Evolutionary conservation across 345 rosid species (phyloP), one percentile per base, ranked within the genome.

Genomic region (Boechera divaricarpa): DNA sequence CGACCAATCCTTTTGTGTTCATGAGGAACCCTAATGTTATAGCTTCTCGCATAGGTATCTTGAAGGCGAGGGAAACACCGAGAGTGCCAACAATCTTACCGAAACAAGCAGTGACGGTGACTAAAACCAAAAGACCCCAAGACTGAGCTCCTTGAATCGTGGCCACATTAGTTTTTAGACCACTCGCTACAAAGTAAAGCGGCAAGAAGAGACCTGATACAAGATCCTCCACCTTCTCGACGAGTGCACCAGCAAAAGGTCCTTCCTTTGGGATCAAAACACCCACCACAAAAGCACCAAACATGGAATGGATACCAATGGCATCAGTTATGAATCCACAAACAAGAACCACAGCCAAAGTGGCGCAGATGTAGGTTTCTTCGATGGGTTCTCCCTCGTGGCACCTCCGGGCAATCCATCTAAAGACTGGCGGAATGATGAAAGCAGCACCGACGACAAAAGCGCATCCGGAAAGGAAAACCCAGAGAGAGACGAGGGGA

Each of bases 1-100:
- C 97, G 57, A 91, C 97, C 82, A 91, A 74, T 15, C 95, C 97
- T 76, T 91, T 91, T 24, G 95, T 87, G 74, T 89, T 91, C 97
- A 91, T 91, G 16, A 91, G 83, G 76, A 91, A 77, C 10, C 95
- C 97, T 12, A 87, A 70, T 4, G 90, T 84, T 2, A 87, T 2
- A 21, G 95, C 87, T 81, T 91, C 93, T 7, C 53, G 70, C 41
- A 77, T 33, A 29, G 93, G 95, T 69, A 89, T 59, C 55, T 84
- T 79, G 71, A 84, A 85, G 15, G 75, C 32, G 29, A 89, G 82
- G 32, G 93, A 85, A 10, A 87, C 88, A 26, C 56, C 76, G 24
- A 88, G 31, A 35, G 95, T 91, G 26, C 97, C 93, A 32, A 79
- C 83, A 12, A 91, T 85, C 73, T 91, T 91, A 59, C 97, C 97